Evolutionary conservation across 768 basidiomycete species (phyloP).

Genomic region (Paxillus involutus): DNA sequence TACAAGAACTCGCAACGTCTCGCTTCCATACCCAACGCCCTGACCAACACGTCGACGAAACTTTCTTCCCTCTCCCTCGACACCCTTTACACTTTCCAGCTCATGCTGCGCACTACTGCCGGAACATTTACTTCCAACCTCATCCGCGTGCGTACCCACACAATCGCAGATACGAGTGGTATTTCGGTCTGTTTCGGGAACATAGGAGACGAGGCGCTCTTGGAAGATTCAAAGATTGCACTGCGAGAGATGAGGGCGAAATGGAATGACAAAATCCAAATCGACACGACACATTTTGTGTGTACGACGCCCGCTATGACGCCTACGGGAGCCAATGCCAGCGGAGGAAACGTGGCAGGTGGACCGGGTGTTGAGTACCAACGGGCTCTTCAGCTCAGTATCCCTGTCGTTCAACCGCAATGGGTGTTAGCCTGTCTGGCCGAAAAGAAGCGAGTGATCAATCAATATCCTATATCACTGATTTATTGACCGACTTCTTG

Average conservation of each 20-base stretch:
- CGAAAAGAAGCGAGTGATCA: conserved; percentile 69
- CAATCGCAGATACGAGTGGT: conserved; percentile 93
- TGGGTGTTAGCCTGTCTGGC: conserved; percentile 91
- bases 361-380: conserved; percentile 89
- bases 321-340: conserved; percentile 53
- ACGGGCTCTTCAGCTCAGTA: conserved; percentile 89
- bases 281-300: conserved; percentile 98
- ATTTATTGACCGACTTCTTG: neutral
- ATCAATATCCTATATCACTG: neutral
- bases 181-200: conserved; percentile 95
- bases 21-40: conserved; percentile 80
- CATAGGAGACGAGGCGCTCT: conserved; percentile 70
- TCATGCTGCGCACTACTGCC: conserved; percentile 88
- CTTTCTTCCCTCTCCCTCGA: conserved; percentile 78
- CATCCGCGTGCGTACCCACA: conserved; percentile 84
- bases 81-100: conserved; percentile 91
- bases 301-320: conserved; percentile 86
- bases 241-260: conserved; percentile 84
- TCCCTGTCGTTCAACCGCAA: conserved; percentile 92
- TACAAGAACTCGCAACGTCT: conserved; percentile 90
- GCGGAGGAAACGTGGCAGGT: conserved; percentile 51
- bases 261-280: conserved; percentile 91
- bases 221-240: conserved; percentile 81
- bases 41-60: conserved; percentile 85
- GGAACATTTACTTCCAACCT: conserved; percentile 88